Percentiles rank a stretch among this genome's conserved stretches.
Conservation (phyloP, 2,329 filamentous ascomycete genomes). For the Bretziella fagacearum region DNA sequence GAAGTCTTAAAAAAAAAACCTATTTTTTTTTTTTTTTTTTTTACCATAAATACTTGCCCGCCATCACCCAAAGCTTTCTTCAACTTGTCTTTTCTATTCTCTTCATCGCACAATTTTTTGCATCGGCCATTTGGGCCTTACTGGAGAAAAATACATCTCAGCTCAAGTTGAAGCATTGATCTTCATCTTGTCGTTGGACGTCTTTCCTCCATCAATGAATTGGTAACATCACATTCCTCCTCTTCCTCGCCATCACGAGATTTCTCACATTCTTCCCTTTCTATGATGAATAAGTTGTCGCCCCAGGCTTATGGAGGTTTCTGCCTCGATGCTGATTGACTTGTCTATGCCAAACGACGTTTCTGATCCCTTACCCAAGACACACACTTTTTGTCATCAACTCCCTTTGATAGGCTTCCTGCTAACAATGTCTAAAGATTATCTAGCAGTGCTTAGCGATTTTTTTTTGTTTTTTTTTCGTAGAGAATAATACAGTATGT, state of each 20-base stretch:
- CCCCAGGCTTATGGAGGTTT: conserved; percentile 34
- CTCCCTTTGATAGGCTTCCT: not conserved
- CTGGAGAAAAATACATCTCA: too few relatives aligned
- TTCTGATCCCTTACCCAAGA: conserved; percentile 8
- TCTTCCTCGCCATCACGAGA: not conserved
- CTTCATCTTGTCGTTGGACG: not conserved
- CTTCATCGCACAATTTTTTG: too few relatives aligned
- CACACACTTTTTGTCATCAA: not conserved
- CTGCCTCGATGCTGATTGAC: conserved; percentile 34
- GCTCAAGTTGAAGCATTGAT: too few relatives aligned
- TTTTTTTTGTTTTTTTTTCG: conserved; percentile 1
- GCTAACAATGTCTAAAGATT: conserved; percentile 4
- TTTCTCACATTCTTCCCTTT: conserved; percentile 14
- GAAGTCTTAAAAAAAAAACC: conserved; percentile 8
- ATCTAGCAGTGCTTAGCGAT: not conserved
- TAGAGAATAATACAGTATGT: conserved; percentile 10
- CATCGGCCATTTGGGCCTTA: too few relatives aligned
- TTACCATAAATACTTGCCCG: conserved; percentile 1
- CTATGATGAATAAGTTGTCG: conserved; percentile 33
- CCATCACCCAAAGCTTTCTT: not conserved
- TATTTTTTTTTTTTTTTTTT: not conserved
- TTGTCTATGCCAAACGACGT: conserved; percentile 36
- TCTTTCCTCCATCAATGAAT: not conserved
- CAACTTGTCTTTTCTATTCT: not conserved
- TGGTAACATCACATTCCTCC: conserved; percentile 1